These are phyloP conservation scores for Magnolia kwangsiensis DNA, from an alignment of 164 flowering plant species.

Conservation along the genomic window DNA sequence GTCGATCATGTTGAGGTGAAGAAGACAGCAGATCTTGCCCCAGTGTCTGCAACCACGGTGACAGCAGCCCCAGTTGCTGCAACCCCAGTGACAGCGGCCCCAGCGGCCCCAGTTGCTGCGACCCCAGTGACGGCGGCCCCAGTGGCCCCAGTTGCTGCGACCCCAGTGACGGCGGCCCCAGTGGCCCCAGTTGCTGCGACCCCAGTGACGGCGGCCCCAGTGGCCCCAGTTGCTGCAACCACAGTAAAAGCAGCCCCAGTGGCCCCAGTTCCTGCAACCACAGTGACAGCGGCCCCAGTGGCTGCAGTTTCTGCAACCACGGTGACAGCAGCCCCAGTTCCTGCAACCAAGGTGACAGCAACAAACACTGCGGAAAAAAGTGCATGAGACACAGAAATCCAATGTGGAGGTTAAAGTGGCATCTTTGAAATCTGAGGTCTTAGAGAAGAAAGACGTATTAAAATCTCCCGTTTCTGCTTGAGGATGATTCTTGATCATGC, in stretches of 20 bases:
- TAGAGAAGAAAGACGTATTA: constrained; percentile 4
- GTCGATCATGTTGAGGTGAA: constrained; percentile 5
- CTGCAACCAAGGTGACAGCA: neutral
- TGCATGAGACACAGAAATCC: constrained; percentile 11
- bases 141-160: too few species aligned
- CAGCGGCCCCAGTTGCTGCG: too few species aligned
- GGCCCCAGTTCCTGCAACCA: too few species aligned
- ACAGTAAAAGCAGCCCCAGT: too few species aligned
- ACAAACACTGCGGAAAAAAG: constrained; percentile 10
- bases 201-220: too few species aligned
- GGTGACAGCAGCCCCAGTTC: too few species aligned
- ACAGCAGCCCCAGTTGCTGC: too few species aligned
- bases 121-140: too few species aligned
- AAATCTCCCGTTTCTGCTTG: constrained; percentile 7
- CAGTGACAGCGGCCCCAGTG: neutral
- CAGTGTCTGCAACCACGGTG: neutral
- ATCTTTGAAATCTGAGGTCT: neutral
- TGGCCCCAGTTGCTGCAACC: too few species aligned
- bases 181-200: too few species aligned
- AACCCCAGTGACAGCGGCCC: too few species aligned
- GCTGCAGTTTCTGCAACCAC: neutral
- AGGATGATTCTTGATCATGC: neutral
- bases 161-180: too few species aligned
- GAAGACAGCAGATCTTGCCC: neutral
- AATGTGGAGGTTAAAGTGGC: neutral